phyloP scores from a whole-genome alignment of 805 yeast species.

The Clavispora fructus region DNA sequence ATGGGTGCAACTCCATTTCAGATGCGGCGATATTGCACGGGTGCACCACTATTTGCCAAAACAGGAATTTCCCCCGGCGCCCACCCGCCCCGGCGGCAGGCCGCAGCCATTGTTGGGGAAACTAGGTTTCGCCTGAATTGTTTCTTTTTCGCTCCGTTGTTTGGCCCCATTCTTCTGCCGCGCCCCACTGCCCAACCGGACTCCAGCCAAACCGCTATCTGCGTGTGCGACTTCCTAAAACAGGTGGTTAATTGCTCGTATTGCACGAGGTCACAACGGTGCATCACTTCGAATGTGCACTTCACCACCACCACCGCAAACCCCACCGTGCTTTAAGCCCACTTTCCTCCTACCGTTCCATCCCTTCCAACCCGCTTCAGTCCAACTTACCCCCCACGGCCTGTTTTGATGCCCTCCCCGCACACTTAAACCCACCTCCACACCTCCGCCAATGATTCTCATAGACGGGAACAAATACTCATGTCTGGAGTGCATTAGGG shows the following conservation, averaged over 20 bases:
- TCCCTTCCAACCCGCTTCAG: background rate
- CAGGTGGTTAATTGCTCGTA: background rate
- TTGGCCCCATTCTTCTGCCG: background rate
- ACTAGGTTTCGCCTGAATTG: too few species aligned
- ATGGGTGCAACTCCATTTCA: too few species aligned
- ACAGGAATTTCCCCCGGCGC: too few species aligned
- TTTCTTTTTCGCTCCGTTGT: background rate
- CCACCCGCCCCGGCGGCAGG: too few species aligned
- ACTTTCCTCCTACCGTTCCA: background rate
- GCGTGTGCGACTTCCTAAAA: background rate
- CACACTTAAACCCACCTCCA: background rate
- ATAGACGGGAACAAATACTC: constrained; percentile 78
- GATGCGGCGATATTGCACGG: too few species aligned
- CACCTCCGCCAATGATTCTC: constrained; percentile 51
- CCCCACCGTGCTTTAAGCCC: background rate
- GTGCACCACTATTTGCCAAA: too few species aligned
- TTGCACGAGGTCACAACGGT: background rate
- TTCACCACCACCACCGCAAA: background rate
- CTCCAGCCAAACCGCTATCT: background rate
- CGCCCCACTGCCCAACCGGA: background rate
- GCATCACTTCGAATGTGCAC: background rate
- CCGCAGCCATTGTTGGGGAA: background rate
- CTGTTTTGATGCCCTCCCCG: background rate
- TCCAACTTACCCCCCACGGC: background rate
- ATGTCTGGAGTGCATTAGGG: constrained; percentile 83